These are phyloP conservation scores for Conidiobolus coronatus DNA, from an alignment of 371 early-diverging fungal genomes.

Conservation along the genomic window DNA sequence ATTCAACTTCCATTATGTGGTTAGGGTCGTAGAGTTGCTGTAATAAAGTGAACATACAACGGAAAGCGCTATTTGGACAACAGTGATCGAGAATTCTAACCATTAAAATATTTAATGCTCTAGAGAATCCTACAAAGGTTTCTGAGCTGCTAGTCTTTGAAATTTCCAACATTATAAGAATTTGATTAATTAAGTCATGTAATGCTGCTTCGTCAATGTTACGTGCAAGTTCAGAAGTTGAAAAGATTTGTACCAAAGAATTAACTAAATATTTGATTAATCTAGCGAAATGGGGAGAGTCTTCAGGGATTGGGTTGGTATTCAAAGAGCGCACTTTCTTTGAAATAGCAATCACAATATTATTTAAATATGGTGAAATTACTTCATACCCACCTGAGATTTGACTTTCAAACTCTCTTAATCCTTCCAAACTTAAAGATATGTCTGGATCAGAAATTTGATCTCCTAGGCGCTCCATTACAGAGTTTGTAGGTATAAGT, in stretches of 20 bases:
- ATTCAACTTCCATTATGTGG: too few relatives aligned
- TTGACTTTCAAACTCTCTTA: slow-evolving; percentile 51
- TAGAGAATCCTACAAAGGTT: neutral
- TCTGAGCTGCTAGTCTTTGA: too few relatives aligned
- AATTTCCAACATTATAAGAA: too few relatives aligned
- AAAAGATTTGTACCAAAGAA: slow-evolving; percentile 50
- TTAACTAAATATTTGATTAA: slow-evolving; percentile 61
- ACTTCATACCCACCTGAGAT: slow-evolving; percentile 23
- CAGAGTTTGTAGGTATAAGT: slow-evolving; percentile 4
- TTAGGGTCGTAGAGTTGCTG: neutral
- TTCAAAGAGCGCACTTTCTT: slow-evolving; percentile 46
- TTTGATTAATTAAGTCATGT: slow-evolving; percentile 26
- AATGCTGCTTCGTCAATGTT: slow-evolving; percentile 32
- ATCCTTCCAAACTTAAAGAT: slow-evolving; percentile 42
- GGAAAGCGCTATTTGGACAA: neutral
- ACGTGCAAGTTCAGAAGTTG: slow-evolving; percentile 31
- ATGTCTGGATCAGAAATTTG: slow-evolving; percentile 54
- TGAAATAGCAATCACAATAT: slow-evolving; percentile 47
- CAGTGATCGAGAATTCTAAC: neutral
- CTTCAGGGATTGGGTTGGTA: slow-evolving; percentile 30
- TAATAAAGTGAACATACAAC: neutral
- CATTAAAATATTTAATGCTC: neutral
- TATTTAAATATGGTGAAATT: slow-evolving; percentile 33
- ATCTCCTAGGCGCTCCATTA: slow-evolving; percentile 6
- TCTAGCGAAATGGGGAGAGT: slow-evolving; percentile 16